Evolutionary conservation across 2,329 filamentous ascomycete species (phyloP).

Genomic region (Onygenales sp.): DNA sequence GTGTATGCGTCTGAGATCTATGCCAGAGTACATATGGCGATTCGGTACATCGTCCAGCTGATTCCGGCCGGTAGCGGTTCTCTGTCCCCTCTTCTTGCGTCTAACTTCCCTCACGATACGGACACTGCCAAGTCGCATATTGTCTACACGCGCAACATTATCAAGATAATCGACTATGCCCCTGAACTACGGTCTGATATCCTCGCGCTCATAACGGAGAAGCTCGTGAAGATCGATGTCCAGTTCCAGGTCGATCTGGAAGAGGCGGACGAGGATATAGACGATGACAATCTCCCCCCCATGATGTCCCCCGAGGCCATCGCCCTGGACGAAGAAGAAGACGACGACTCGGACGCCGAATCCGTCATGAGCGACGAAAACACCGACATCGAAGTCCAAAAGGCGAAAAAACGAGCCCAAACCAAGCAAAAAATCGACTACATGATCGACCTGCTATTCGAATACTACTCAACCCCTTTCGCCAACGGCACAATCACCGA

Average conservation of each 20-base stretch:
- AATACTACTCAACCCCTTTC: slow-evolving; percentile 68
- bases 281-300: slow-evolving; percentile 57
- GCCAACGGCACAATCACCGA: slow-evolving; percentile 56
- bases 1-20: slow-evolving; percentile 59
- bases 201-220: slow-evolving; percentile 71
- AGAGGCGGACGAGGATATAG: slow-evolving; percentile 80
- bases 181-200: slow-evolving; percentile 71
- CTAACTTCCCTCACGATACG: slow-evolving; percentile 65
- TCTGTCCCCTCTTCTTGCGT: slow-evolving; percentile 56
- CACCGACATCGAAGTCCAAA: slow-evolving; percentile 34
- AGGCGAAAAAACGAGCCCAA: slow-evolving; percentile 62
- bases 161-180: slow-evolving; percentile 67
- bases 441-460: slow-evolving; percentile 80
- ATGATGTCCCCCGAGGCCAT: slow-evolving; percentile 12
- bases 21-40: slow-evolving; percentile 62
- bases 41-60: slow-evolving; percentile 68
- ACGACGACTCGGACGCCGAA: slow-evolving; percentile 59
- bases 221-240: slow-evolving; percentile 87
- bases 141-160: slow-evolving; percentile 77
- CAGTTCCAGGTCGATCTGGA: slow-evolving; percentile 91
- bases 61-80: slow-evolving; percentile 69
- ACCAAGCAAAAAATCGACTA: slow-evolving; percentile 87
- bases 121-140: slow-evolving; percentile 72
- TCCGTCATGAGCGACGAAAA: slow-evolving; percentile 48
- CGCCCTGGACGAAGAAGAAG: slow-evolving; percentile 18